Conservation (phyloP, 208 protist genomes). For the Phytomonas serpens region DNA sequence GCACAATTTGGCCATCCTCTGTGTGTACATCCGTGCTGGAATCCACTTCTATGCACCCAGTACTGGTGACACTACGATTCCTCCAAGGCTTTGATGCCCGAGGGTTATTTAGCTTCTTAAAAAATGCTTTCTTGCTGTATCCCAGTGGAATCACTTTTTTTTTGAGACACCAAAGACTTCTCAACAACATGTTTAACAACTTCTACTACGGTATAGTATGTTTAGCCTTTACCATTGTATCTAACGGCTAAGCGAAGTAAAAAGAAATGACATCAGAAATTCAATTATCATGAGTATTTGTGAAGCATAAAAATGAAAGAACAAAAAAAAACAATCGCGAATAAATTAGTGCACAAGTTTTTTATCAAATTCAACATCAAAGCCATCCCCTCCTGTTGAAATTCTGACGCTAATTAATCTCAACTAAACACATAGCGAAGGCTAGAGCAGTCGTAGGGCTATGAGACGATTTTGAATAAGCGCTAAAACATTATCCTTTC, state of each 20-base stretch:
- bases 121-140: conserved; percentile 60
- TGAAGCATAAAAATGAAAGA: not conserved
- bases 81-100: conserved; percentile 82
- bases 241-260: not conserved
- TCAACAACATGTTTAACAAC: not conserved
- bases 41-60: conserved; percentile 61
- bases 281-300: not conserved
- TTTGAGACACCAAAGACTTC: conserved; percentile 10
- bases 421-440: not conserved
- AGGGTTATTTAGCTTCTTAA: conserved; percentile 59
- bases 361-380: not conserved
- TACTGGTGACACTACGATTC: conserved; percentile 27
- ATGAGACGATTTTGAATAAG: not conserved
- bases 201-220: not conserved
- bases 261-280: not conserved
- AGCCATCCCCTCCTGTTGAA: not conserved
- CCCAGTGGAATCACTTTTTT: conserved; percentile 35
- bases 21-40: conserved; percentile 32
- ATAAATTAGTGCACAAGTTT: not conserved
- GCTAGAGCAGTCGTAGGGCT: not conserved
- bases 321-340: not conserved
- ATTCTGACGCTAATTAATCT: not conserved
- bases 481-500: not conserved
- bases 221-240: conserved; percentile 7
- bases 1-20: conserved; percentile 19